A percentile compares a stretch with the other conserved stretches of the same genome.
These are phyloP conservation scores for Scopulariopsis brevicaulis DNA, from an alignment of 2,329 filamentous ascomycete genomes.

Conservation along the genomic window DNA sequence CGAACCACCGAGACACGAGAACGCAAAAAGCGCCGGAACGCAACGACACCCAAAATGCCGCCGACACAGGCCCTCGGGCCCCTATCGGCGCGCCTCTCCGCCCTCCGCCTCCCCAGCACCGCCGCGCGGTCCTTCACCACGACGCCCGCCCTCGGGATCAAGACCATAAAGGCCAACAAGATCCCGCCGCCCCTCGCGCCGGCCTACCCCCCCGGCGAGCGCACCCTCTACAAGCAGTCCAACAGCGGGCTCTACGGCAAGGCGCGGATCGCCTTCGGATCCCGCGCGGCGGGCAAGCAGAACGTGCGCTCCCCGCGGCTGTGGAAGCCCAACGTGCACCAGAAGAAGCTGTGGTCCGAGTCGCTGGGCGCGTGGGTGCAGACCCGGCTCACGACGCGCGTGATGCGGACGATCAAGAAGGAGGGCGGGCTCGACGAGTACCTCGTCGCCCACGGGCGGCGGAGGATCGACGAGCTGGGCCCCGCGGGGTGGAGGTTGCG, in stretches of 20 bases:
- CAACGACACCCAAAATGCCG: not conserved
- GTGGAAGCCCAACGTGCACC: slow-evolving; percentile 67
- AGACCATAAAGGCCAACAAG: slow-evolving; percentile 29
- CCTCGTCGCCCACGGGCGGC: slow-evolving; percentile 67
- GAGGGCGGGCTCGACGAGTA: slow-evolving; percentile 88
- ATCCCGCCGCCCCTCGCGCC: slow-evolving; percentile 42
- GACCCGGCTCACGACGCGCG: slow-evolving; percentile 57
- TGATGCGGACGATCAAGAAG: slow-evolving; percentile 67
- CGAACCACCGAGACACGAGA: not conserved
- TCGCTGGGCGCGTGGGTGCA: slow-evolving; percentile 52
- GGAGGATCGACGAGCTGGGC: slow-evolving; percentile 74
- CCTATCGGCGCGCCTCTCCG: not conserved
- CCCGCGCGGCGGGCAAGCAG: slow-evolving; percentile 58
- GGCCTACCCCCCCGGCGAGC: slow-evolving; percentile 62
- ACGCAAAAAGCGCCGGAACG: not conserved
- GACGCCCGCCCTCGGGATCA: slow-evolving; percentile 19
- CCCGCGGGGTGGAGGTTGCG: slow-evolving; percentile 82
- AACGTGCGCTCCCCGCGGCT: slow-evolving; percentile 59
- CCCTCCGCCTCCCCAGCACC: not conserved
- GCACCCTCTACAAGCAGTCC: slow-evolving; percentile 66
- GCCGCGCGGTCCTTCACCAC: slow-evolving; percentile 19
- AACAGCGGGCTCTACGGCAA: slow-evolving; percentile 64
- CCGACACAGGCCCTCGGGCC: not conserved
- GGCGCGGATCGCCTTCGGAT: slow-evolving; percentile 65
- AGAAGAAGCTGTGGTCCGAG: slow-evolving; percentile 55